Evolutionary conservation across 1,284 basidiomycete species (phyloP).

Genomic region (Rhodotorula sp.): DNA sequence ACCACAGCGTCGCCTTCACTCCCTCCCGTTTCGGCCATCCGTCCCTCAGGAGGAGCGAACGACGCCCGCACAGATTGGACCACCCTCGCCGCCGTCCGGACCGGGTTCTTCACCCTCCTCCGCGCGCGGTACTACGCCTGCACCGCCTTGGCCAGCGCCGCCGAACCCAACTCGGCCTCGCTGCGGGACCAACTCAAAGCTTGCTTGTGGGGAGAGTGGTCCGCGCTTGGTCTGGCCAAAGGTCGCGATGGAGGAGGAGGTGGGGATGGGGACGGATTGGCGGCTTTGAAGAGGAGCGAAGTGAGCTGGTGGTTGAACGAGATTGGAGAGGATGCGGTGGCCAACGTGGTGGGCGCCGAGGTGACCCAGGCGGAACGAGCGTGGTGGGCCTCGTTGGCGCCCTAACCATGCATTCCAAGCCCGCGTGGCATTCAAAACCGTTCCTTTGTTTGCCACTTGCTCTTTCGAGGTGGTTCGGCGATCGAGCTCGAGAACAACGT

Average conservation of each 20-base stretch:
- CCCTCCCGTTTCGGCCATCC: background rate
- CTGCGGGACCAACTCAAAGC: slow-evolving; percentile 13
- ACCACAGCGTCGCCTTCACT: slow-evolving; percentile 6
- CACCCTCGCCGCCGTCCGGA: slow-evolving; percentile 15
- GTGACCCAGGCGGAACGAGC: slow-evolving; percentile 1
- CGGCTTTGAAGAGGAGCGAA: slow-evolving; percentile 1
- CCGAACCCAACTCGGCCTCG: no score
- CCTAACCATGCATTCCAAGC: no score
- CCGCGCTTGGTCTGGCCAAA: slow-evolving; percentile 1
- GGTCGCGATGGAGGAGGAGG: background rate
- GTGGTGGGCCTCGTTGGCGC: slow-evolving; percentile 8
- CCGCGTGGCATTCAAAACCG: no score
- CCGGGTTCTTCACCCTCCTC: slow-evolving; percentile 19
- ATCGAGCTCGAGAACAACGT: no score
- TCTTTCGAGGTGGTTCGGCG: no score
- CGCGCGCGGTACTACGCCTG: slow-evolving; percentile 16
- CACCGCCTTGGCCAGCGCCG: background rate
- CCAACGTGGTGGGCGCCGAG: background rate
- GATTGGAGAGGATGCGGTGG: slow-evolving; percentile 19
- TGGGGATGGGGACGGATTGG: background rate
- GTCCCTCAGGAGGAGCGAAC: background rate
- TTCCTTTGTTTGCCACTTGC: no score
- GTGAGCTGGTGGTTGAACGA: slow-evolving; percentile 22
- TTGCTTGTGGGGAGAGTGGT: slow-evolving; percentile 11
- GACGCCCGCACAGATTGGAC: slow-evolving; percentile 20